Conservation (phyloP, 208 protist species). For the Phytomonas sp. region DNA sequence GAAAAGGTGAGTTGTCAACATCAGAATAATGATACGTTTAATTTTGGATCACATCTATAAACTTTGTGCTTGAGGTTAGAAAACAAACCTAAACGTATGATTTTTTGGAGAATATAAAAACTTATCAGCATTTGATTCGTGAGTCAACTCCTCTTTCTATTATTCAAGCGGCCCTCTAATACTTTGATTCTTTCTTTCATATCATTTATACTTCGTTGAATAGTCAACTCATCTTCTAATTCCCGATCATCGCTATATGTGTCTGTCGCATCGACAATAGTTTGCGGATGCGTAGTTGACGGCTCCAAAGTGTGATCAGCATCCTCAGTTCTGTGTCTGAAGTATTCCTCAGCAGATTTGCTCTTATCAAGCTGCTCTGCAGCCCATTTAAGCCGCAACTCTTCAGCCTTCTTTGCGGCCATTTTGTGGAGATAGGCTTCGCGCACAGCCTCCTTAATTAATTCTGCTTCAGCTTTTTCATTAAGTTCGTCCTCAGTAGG, state of each 20-base stretch:
- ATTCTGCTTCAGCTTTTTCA: slow-evolving; percentile 46
- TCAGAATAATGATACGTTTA: neutral
- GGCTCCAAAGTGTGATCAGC: neutral
- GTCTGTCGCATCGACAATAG: slow-evolving; percentile 9
- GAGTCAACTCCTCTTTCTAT: neutral
- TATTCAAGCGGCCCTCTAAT: neutral
- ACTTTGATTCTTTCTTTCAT: neutral
- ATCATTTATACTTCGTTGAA: neutral
- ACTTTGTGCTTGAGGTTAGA: neutral
- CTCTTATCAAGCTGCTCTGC: slow-evolving; percentile 25
- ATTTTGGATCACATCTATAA: neutral
- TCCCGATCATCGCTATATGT: neutral
- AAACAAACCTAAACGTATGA: neutral
- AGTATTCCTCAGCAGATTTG: slow-evolving; percentile 15
- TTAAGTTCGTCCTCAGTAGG: slow-evolving; percentile 62
- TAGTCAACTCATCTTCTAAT: neutral
- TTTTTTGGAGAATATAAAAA: neutral
- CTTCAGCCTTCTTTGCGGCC: slow-evolving; percentile 47
- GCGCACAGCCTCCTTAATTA: slow-evolving; percentile 71
- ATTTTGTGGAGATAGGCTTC: slow-evolving; percentile 64
- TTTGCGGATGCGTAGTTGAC: neutral
- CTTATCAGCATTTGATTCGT: neutral
- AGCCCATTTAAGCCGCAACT: slow-evolving; percentile 54
- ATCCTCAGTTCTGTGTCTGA: slow-evolving; percentile 12
- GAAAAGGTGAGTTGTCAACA: neutral